These are phyloP conservation scores for Vitis amurensis DNA, from an alignment of 164 flowering plant species.

Conservation along the genomic window DNA sequence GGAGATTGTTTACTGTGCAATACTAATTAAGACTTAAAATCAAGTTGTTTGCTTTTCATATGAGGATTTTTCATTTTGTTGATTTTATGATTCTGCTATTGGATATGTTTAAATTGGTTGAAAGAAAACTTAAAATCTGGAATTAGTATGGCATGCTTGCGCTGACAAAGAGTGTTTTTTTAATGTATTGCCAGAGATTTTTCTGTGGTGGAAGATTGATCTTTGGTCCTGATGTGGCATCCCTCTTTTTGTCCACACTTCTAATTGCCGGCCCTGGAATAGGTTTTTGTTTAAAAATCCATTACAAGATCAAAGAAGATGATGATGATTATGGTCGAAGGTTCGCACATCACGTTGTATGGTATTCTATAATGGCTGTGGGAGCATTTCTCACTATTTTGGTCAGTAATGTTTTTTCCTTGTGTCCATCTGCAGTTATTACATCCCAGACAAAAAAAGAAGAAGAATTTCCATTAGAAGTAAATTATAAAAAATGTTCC, in stretches of 20 bases:
- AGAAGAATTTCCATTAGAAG: too few species aligned
- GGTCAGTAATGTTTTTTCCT: conserved; percentile 43
- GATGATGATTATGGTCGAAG: conserved; percentile 7
- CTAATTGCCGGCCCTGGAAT: conserved; percentile 78
- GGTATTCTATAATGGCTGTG: conserved; percentile 40
- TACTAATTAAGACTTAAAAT: neutral
- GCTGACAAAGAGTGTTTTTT: conserved; percentile 7
- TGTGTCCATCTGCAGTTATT: neutral
- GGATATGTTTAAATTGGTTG: neutral
- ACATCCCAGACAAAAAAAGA: too few species aligned
- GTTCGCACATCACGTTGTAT: neutral
- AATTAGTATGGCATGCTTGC: neutral
- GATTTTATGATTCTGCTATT: neutral
- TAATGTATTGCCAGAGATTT: conserved; percentile 61
- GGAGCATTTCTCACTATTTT: conserved; percentile 49
- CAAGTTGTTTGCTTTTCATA: neutral
- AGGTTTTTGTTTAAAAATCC: conserved; percentile 51
- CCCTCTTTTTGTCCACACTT: conserved; percentile 54
- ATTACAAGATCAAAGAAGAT: conserved; percentile 28
- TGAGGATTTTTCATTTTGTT: neutral
- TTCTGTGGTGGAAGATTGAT: conserved; percentile 79
- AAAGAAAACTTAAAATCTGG: neutral
- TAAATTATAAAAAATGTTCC: neutral
- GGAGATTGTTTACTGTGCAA: neutral
- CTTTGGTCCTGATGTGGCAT: conserved; percentile 92